Conservation (phyloP, 345 rosid genomes). For the Geranium rotundifolium region DNA sequence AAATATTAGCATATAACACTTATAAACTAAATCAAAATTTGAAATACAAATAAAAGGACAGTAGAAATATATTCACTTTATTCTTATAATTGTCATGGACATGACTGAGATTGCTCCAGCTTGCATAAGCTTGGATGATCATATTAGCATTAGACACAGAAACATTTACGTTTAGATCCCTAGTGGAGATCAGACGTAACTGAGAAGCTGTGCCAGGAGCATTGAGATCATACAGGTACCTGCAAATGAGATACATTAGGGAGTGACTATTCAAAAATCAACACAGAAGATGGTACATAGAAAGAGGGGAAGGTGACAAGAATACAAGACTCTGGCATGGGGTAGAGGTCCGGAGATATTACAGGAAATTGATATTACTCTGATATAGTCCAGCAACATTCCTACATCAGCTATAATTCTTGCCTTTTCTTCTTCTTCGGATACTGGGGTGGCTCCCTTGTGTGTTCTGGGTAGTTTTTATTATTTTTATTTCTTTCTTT, state of each 20-base stretch:
- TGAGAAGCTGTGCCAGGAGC: slow-evolving; percentile 74
- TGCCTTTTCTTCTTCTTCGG: too few relatives aligned
- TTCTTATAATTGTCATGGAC: slow-evolving; percentile 37
- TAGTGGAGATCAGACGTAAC: slow-evolving; percentile 59
- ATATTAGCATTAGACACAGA: slow-evolving; percentile 80
- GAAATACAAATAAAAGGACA: slow-evolving; percentile 1
- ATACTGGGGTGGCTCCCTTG: too few relatives aligned
- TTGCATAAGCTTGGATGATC: slow-evolving; percentile 92
- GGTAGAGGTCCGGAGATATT: too few relatives aligned
- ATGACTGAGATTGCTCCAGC: slow-evolving; percentile 78
- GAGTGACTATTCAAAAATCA: too few relatives aligned
- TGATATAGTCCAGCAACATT: too few relatives aligned
- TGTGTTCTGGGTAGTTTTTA: too few relatives aligned
- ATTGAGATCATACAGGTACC: slow-evolving; percentile 72
- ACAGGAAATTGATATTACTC: too few relatives aligned
- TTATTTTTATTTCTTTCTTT: too few relatives aligned
- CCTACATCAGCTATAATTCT: too few relatives aligned
- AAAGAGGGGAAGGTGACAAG: too few relatives aligned
- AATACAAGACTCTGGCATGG: too few relatives aligned
- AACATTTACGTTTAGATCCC: slow-evolving; percentile 75
- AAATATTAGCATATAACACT: slow-evolving; percentile 1
- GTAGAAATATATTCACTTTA: slow-evolving; percentile 25
- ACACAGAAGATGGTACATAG: too few relatives aligned
- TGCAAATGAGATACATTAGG: slow-evolving; percentile 17
- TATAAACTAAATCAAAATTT: slow-evolving; percentile 2